These are phyloP conservation scores for Cardamine chenopodiifolia DNA, from an alignment of 345 rosid genomes.

Conservation along the genomic window DNA sequence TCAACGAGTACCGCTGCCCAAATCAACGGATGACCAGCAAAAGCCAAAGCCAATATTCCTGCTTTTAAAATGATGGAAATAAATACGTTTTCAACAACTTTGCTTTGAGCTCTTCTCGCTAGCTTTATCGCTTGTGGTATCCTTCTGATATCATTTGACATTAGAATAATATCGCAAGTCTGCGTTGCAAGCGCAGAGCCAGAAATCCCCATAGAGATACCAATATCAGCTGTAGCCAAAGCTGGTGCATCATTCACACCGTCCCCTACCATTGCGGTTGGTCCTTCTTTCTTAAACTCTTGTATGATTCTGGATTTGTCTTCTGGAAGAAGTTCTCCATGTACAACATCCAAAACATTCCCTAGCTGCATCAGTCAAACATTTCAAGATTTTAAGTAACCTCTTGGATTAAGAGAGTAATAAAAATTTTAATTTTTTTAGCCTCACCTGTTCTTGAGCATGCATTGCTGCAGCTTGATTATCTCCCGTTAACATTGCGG, in stretches of 20 bases:
- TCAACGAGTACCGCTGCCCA: constrained; percentile 97
- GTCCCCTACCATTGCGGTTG: constrained; percentile 87
- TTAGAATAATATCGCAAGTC: constrained; percentile 77
- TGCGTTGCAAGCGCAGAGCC: constrained; percentile 94
- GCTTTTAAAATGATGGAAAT: constrained; percentile 61
- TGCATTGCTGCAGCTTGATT: constrained; percentile 63
- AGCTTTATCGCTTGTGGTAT: constrained; percentile 69
- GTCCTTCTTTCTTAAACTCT: constrained; percentile 60
- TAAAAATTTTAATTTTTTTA: background rate
- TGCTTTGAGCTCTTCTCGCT: constrained; percentile 60
- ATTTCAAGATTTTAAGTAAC: background rate
- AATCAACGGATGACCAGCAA: constrained; percentile 79
- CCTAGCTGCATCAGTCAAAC: constrained; percentile 52
- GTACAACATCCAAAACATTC: constrained; percentile 58
- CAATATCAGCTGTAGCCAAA: constrained; percentile 82
- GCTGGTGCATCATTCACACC: constrained; percentile 97
- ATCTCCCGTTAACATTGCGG: constrained; percentile 92
- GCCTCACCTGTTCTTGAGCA: constrained; percentile 70
- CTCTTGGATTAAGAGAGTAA: background rate
- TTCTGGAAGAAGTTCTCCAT: constrained; percentile 83
- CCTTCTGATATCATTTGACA: constrained; percentile 85
- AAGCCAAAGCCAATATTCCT: constrained; percentile 68
- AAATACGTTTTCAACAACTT: constrained; percentile 64
- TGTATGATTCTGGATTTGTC: constrained; percentile 64
- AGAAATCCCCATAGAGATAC: constrained; percentile 94